Evolutionary conservation across 306 rosid species (phyloP).

Genomic region (Vigna nakashimae): DNA sequence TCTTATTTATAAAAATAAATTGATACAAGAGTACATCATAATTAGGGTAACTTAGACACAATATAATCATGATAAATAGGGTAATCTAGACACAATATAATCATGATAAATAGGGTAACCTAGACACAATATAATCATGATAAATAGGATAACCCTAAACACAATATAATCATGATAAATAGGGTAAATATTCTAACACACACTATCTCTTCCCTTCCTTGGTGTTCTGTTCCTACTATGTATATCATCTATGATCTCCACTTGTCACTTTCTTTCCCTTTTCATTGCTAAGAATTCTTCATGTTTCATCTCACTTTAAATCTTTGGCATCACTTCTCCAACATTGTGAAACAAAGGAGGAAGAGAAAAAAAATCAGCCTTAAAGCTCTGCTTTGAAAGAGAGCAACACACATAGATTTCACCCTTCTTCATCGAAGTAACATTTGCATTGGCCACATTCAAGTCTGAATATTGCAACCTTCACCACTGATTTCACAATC

Average conservation of each 20-base stretch:
- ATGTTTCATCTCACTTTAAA: not conserved
- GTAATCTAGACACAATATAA: no score
- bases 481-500: not conserved
- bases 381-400: not conserved
- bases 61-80: no score
- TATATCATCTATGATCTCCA: not conserved
- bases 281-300: not conserved
- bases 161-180: no score
- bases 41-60: no score
- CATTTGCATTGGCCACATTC: constrained; percentile 1
- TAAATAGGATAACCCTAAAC: no score
- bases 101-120: no score
- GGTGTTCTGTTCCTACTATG: not conserved
- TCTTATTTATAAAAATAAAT: no score
- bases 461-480: not conserved
- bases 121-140: no score
- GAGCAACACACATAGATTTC: not conserved
- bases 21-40: no score
- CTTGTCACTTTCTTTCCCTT: not conserved
- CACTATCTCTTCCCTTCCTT: not conserved
- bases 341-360: not conserved
- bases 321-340: not conserved
- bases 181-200: no score
- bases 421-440: not conserved
- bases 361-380: not conserved